A percentile compares a stretch with the other conserved stretches of the same genome.
Conservation (phyloP, 306 rosid genomes). For the Lathyrus tuberosus region DNA sequence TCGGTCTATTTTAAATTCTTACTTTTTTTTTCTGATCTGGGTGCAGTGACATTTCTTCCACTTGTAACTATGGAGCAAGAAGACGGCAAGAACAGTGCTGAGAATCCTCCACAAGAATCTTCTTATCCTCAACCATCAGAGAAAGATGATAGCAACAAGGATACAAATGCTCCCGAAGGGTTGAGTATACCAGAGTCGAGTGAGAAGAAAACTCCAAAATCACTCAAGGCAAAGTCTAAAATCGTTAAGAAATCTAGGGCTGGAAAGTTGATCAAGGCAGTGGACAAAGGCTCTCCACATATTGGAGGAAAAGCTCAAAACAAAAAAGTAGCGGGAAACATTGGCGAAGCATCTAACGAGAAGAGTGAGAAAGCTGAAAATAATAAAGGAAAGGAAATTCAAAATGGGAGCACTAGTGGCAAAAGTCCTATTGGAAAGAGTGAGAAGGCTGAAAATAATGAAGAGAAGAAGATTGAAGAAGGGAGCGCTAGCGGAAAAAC, state of each 20-base stretch:
- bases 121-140: constrained; percentile 20
- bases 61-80: constrained; percentile 45
- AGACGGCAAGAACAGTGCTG: constrained; percentile 39
- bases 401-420: constrained; percentile 33
- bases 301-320: constrained; percentile 37
- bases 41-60: constrained; percentile 22
- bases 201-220: constrained; percentile 46
- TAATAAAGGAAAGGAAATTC: constrained; percentile 37
- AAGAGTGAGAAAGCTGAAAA: constrained; percentile 37
- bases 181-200: constrained; percentile 43
- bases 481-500: too few species aligned
- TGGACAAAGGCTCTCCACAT: constrained; percentile 31
- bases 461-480: constrained; percentile 38
- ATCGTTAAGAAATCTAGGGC: constrained; percentile 54
- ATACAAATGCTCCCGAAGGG: constrained; percentile 42
- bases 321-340: constrained; percentile 33
- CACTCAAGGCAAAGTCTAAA: constrained; percentile 57
- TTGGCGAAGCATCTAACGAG: constrained; percentile 39
- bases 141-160: constrained; percentile 38
- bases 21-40: constrained; percentile 3
- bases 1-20: neutral
- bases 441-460: constrained; percentile 32
- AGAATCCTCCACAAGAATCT: constrained; percentile 35
- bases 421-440: constrained; percentile 45
- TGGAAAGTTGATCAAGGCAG: constrained; percentile 34